A percentile compares a stretch with the other conserved stretches of the same genome.
phyloP scores from a whole-genome alignment of 2,329 filamentous ascomycete genomes.

The Monilinia fructigena region DNA sequence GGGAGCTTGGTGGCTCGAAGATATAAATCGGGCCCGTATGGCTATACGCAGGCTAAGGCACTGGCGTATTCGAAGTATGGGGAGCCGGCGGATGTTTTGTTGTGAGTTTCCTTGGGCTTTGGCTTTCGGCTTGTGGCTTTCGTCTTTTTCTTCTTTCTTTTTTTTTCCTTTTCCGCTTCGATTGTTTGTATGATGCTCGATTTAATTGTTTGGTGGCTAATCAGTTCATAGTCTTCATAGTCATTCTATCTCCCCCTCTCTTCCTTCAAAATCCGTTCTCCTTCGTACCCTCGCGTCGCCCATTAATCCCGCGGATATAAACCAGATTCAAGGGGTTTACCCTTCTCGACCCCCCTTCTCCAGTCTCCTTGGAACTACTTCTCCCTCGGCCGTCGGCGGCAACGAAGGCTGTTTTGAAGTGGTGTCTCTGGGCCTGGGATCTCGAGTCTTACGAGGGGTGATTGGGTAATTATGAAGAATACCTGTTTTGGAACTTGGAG shows the following conservation, averaged over 20 bases:
- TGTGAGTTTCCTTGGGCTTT: conserved; percentile 44
- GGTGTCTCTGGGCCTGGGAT: conserved; percentile 57
- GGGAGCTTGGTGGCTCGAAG: conserved; percentile 38
- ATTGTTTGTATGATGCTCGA: too few relatives aligned
- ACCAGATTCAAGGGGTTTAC: conserved; percentile 96
- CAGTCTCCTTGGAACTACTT: conserved; percentile 70
- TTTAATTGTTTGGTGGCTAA: conserved; percentile 21
- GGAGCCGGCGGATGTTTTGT: conserved; percentile 69
- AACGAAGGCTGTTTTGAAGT: conserved; percentile 96
- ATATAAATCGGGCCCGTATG: conserved; percentile 59
- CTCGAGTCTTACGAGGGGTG: conserved; percentile 61
- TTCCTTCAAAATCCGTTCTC: conserved; percentile 66
- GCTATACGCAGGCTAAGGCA: conserved; percentile 83
- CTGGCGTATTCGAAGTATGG: conserved; percentile 73
- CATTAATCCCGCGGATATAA: conserved; percentile 97
- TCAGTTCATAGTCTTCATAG: conserved; percentile 58
- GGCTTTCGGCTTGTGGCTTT: not conserved
- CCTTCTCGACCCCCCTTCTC: conserved; percentile 79
- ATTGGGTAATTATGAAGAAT: conserved; percentile 88
- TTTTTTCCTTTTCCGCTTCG: too few relatives aligned
- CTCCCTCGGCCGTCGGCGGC: conserved; percentile 75
- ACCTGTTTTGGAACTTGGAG: conserved; percentile 92
- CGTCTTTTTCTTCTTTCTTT: too few relatives aligned
- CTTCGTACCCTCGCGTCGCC: conserved; percentile 86
- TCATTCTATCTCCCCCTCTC: conserved; percentile 73